Evolutionary conservation across 2,329 filamentous ascomycete species (phyloP).

Genomic region (Exophiala lecanii-corni): DNA sequence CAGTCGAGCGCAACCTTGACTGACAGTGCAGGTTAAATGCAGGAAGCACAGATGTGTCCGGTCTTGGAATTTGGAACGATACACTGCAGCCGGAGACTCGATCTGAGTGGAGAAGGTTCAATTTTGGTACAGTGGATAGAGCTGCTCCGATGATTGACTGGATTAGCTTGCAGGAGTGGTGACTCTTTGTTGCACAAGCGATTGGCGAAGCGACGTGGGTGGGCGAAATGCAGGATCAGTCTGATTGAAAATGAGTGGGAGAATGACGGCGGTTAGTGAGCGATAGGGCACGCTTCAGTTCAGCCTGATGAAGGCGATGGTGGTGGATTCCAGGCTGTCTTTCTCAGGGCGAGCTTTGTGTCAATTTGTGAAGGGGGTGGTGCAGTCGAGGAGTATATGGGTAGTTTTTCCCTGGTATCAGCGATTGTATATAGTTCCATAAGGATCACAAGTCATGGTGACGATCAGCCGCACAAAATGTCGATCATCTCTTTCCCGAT

Average conservation of each 20-base stretch:
- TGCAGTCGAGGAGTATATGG: no score
- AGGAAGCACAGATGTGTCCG: neutral
- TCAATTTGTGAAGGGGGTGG: neutral
- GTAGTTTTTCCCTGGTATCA: no score
- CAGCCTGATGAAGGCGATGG: neutral
- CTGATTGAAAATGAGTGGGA: conserved; percentile 10
- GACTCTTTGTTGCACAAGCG: conserved; percentile 5
- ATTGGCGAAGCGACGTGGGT: conserved; percentile 13
- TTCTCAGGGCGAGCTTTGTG: no score
- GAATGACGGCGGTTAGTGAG: neutral
- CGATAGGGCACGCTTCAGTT: neutral
- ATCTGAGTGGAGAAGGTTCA: no score
- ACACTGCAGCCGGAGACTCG: neutral
- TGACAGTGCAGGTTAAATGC: neutral
- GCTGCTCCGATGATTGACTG: neutral
- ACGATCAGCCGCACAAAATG: no score
- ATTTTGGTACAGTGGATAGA: neutral
- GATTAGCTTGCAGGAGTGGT: neutral
- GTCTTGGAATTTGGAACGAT: neutral
- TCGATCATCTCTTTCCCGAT: no score
- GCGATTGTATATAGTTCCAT: no score
- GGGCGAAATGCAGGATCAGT: conserved; percentile 14
- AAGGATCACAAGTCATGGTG: no score
- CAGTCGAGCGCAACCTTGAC: no score
- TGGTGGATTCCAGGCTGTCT: neutral